Evolutionary conservation across 768 basidiomycete genomes (phyloP), one percentile per base, ranked within the genome.

Genomic region (Serendipita vermifera): DNA sequence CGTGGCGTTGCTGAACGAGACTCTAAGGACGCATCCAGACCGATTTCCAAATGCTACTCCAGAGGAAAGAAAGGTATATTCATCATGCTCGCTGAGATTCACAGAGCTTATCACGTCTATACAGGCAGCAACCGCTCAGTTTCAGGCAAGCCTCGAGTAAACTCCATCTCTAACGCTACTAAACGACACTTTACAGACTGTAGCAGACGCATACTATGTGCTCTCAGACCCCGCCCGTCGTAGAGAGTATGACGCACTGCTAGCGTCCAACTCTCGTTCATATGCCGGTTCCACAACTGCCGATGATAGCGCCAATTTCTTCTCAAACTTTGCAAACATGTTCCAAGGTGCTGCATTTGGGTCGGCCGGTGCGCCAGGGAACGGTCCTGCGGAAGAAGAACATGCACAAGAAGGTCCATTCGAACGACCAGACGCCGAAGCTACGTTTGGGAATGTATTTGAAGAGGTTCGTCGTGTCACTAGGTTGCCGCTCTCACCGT

Each of bases 151-250:
- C n/a, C n/a, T n/a, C n/a, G n/a, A n/a, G n/a, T n/a, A n/a, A n/a
- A n/a, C n/a, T 62, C 48, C 20, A n/a, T 9, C 39, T 54, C 27
- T 48, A 59, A 60, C 38, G n/a, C 27, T 29, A 43, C 3, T 55
- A 3, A 29, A 31, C 17, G 22, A n/a, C 15, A 26, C 17, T 55
- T 27, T n/a, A 55, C 65, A 85, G 85, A 81, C 85, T 5, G 82
- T 96, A 60, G 90, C 92, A 55, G 92, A 96, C 68, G 91, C 91
- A 15, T 94, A 94, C 70, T 96, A 88, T 66, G 86, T 93, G 26
- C 78, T 97, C 33, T 90, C 87, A 2, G 89, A 96, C 68, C 69
- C 81, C 3, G 73, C 75, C 38, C 75, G 85, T 57, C 77, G 83
- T 57, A 73, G 68, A 63, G 85, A 89, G 68, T 89, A 89, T 60